Conservation (phyloP, 305 asterid genomes). For the Fraxinus dipetala region DNA sequence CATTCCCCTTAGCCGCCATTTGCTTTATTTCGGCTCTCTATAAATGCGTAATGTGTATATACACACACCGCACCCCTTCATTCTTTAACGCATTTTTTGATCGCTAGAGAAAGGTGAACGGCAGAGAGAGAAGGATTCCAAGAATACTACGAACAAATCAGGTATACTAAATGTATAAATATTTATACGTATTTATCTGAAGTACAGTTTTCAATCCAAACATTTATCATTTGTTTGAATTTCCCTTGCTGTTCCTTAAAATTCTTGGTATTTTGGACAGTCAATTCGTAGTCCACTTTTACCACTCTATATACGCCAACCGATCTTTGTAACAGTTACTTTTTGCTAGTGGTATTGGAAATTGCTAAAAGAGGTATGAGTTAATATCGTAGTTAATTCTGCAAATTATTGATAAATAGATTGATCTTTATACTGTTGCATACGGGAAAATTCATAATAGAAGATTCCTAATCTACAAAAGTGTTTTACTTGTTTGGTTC, state of each 20-base stretch:
- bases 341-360: background rate
- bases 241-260: background rate
- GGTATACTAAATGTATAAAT: background rate
- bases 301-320: background rate
- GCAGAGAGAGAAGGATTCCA: background rate
- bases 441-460: background rate
- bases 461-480: background rate
- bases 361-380: background rate
- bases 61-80: background rate
- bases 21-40: background rate
- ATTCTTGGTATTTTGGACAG: background rate
- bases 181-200: no score
- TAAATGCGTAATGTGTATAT: background rate
- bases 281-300: background rate
- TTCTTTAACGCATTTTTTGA: conserved; percentile 11
- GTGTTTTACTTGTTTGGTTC: background rate
- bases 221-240: background rate
- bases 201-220: no score
- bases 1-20: background rate
- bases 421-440: background rate
- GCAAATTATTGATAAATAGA: background rate
- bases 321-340: background rate
- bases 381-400: background rate
- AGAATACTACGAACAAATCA: background rate
- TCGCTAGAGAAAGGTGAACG: background rate